A percentile compares a stretch with the other conserved stretches of the same genome.
Conservation (phyloP, 495 filamentous ascomycete species). For the Podospora pseudoanserina region DNA sequence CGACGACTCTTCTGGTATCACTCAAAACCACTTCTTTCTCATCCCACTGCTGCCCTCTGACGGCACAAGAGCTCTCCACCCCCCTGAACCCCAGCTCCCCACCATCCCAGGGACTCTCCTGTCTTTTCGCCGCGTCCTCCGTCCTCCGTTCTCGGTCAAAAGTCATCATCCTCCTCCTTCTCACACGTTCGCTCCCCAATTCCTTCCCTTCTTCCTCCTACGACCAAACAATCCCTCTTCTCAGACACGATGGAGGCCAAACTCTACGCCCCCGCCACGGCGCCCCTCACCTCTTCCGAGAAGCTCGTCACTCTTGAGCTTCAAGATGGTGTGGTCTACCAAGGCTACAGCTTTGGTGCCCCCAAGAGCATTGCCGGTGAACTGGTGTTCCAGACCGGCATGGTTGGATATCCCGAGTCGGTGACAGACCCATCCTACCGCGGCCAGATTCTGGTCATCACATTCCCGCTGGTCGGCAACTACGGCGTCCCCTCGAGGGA, state of each 20-base stretch:
- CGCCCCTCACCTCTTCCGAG: slow-evolving; percentile 42
- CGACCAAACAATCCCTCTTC: neutral
- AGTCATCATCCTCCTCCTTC: neutral
- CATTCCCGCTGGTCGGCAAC: slow-evolving; percentile 97
- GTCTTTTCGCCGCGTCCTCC: slow-evolving; percentile 6
- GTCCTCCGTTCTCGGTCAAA: neutral
- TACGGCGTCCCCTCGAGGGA: slow-evolving; percentile 91
- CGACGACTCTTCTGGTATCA: slow-evolving; percentile 15
- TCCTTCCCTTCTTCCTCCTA: slow-evolving; percentile 5
- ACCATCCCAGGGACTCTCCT: slow-evolving; percentile 9
- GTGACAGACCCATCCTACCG: slow-evolving; percentile 99
- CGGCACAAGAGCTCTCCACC: neutral
- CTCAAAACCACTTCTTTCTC: neutral
- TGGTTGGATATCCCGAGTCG: slow-evolving; percentile 98
- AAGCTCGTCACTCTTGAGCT: slow-evolving; percentile 77
- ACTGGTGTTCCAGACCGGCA: slow-evolving; percentile 98
- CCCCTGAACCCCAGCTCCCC: slow-evolving; percentile 4
- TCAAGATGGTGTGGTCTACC: slow-evolving; percentile 81
- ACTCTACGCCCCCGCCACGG: slow-evolving; percentile 54
- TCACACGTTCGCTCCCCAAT: slow-evolving; percentile 1
- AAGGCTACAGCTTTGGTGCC: slow-evolving; percentile 92
- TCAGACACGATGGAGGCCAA: slow-evolving; percentile 38
- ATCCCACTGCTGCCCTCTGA: neutral
- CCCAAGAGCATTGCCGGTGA: slow-evolving; percentile 89
- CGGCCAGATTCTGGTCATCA: slow-evolving; percentile 97